Conservation (phyloP, 805 yeast species). For the Wickerhamiella bombiphila region DNA sequence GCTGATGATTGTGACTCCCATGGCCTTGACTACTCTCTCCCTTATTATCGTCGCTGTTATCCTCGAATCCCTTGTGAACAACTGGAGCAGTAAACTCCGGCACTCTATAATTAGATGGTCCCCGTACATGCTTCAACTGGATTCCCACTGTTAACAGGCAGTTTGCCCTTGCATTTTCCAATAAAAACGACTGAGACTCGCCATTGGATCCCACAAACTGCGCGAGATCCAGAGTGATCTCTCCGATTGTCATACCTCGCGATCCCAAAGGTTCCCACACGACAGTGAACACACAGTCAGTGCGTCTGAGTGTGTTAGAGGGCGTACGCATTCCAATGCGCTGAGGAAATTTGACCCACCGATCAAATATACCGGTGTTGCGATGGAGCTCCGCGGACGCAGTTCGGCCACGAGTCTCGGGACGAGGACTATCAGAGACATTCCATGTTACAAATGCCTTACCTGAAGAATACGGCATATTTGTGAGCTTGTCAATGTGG, state of each 20-base stretch:
- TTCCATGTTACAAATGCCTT: constrained; percentile 50
- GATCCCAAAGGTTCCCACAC: constrained; percentile 28
- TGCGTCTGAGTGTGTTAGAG: constrained; percentile 26
- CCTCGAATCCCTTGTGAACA: constrained; percentile 27
- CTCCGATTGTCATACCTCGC: constrained; percentile 44
- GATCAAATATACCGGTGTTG: constrained; percentile 40
- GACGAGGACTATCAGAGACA: constrained; percentile 36
- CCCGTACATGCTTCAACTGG: constrained; percentile 32
- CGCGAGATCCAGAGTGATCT: constrained; percentile 48
- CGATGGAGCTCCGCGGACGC: constrained; percentile 30
- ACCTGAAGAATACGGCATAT: constrained; percentile 71
- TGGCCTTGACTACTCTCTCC: constrained; percentile 11
- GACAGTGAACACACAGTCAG: constrained; percentile 30
- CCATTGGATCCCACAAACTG: constrained; percentile 42
- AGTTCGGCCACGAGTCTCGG: constrained; percentile 35
- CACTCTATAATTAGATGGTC: constrained; percentile 29
- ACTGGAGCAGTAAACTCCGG: constrained; percentile 32
- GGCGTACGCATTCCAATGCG: constrained; percentile 27
- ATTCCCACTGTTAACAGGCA: constrained; percentile 37
- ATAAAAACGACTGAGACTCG: constrained; percentile 43
- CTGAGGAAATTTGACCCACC: constrained; percentile 27
- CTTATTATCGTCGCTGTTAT: constrained; percentile 2
- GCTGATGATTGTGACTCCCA: too few relatives aligned
- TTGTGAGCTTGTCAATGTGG: constrained; percentile 54
- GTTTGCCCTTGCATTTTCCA: constrained; percentile 69